These are phyloP conservation scores for Pulicaria dysenterica DNA, from an alignment of 129 eudicot species.

Conservation along the genomic window DNA sequence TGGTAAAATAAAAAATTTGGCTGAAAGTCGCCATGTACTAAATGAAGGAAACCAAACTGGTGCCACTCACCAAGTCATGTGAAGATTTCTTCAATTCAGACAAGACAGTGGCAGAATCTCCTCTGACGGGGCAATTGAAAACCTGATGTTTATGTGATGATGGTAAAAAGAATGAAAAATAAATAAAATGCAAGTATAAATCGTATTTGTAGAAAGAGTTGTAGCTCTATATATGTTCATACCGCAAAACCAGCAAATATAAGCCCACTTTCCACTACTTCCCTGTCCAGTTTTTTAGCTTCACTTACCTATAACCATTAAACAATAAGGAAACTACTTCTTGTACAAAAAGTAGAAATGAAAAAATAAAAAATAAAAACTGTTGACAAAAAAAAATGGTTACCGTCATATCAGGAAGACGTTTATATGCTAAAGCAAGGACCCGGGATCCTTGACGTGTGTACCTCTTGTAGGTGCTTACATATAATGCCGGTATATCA, in stretches of 20 bases:
- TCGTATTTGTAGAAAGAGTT: not conserved
- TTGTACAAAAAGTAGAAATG: too few relatives aligned
- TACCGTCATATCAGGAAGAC: constrained; percentile 98
- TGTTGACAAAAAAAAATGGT: constrained; percentile 25
- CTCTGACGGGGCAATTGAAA: constrained; percentile 85
- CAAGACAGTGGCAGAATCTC: constrained; percentile 84
- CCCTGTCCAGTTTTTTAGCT: constrained; percentile 90
- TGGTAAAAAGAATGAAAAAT: not conserved
- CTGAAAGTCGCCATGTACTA: constrained; percentile 2
- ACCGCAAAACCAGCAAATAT: constrained; percentile 99
- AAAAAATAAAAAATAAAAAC: too few relatives aligned
- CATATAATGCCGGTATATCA: constrained; percentile 69
- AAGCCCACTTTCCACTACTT: constrained; percentile 78
- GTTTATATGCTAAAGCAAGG: constrained; percentile 84
- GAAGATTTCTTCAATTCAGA: constrained; percentile 81
- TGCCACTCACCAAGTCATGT: constrained; percentile 81
- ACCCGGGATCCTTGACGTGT: constrained; percentile 99
- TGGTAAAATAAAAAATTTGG: too few relatives aligned
- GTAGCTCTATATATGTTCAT: constrained; percentile 3
- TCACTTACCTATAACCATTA: constrained; percentile 75
- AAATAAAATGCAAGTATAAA: not conserved
- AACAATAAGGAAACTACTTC: constrained; percentile 31
- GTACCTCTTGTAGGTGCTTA: constrained; percentile 78
- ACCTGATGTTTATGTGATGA: constrained; percentile 58
- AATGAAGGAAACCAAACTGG: not conserved